Base-by-base conservation (phyloP, 148 eudicot species). In the Persicaria maculosa region DNA sequence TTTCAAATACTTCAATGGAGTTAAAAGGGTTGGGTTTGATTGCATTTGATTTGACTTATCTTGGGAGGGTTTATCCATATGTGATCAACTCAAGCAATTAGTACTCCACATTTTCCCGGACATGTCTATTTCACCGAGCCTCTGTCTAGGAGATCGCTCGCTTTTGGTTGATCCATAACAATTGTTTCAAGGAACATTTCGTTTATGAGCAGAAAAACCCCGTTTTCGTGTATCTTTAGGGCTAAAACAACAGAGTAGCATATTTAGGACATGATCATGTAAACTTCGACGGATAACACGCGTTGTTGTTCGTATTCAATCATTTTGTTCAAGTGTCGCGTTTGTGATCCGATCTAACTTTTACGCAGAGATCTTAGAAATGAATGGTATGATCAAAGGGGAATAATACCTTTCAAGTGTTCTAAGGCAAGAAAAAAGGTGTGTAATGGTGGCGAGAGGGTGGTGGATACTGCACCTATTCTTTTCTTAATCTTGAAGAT, bases 401-500 rank as follows among this genome's bases (percentile, higher is more conserved):
- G 44, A 40, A 65, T 40, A 40, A 65, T 40, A 36, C 11, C 70
- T 65, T 65, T 4, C 47, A 65, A 65, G 7, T 20, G 15, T 59
- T 59, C 67, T 59, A 15, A 14, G 67, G 4, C 14, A 40, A 40
- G 14, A 40, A n/a, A 59, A 59, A 19, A 59, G 31, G 65, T 1
- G 14, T 59, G 65, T 9, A 2, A 31, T 31, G 40, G 40, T 31
- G 40, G 3, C 40, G 40, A 31, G 40, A 31, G 40, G 25, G 40
- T 22, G 65, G 65, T 22, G 65, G 14, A 40, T 36, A 40, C 8
- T 40, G 47, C 2, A 65, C 40, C 47, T 40, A 40, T 65, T 36
- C 70, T 65, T 65, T 65, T 65, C 70, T 65, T 65, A 65, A 65
- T 65, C 70, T 65, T 65, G 70, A 65, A 65, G 70, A 43, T 65